A percentile compares a stretch with the other conserved stretches of the same genome.
These are phyloP conservation scores for Russula sp. DNA, from an alignment of 768 basidiomycete genomes.

Conservation along the genomic window DNA sequence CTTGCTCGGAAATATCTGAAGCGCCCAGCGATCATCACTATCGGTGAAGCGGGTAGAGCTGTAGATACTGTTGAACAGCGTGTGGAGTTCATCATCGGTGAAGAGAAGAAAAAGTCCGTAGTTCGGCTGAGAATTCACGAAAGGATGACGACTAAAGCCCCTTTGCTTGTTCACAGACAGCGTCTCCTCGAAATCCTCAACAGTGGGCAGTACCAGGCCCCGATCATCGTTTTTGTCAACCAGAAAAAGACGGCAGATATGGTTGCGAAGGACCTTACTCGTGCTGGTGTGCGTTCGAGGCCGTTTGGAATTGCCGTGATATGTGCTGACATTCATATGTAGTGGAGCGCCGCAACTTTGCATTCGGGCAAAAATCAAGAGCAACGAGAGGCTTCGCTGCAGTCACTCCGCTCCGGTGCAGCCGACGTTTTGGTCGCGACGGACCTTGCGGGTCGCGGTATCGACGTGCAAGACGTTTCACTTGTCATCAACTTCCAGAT, in stretches of 20 bases:
- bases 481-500: constrained; percentile 98
- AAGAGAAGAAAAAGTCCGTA: constrained; percentile 93
- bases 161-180: constrained; percentile 42
- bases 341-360: constrained; percentile 88
- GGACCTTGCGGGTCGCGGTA: constrained; percentile 96
- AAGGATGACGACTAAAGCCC: background rate
- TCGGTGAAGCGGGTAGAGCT: constrained; percentile 95
- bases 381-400: constrained; percentile 89
- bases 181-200: constrained; percentile 89
- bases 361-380: constrained; percentile 98
- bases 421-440: constrained; percentile 91
- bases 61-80: constrained; percentile 97
- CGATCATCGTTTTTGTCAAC: constrained; percentile 98
- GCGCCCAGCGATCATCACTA: constrained; percentile 91
- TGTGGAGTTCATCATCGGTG: constrained; percentile 86
- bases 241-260: constrained; percentile 99
- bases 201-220: constrained; percentile 71
- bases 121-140: background rate
- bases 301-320: background rate
- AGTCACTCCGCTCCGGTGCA: constrained; percentile 78
- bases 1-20: constrained; percentile 90
- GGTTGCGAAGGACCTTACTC: constrained; percentile 90
- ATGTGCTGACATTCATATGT: background rate
- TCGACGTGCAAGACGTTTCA: constrained; percentile 95
- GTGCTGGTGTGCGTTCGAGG: constrained; percentile 62